Percentiles rank a stretch among this genome's conserved stretches.
Conservation (phyloP, 495 filamentous ascomycete species). For the Talaromyces nanjingensis region DNA sequence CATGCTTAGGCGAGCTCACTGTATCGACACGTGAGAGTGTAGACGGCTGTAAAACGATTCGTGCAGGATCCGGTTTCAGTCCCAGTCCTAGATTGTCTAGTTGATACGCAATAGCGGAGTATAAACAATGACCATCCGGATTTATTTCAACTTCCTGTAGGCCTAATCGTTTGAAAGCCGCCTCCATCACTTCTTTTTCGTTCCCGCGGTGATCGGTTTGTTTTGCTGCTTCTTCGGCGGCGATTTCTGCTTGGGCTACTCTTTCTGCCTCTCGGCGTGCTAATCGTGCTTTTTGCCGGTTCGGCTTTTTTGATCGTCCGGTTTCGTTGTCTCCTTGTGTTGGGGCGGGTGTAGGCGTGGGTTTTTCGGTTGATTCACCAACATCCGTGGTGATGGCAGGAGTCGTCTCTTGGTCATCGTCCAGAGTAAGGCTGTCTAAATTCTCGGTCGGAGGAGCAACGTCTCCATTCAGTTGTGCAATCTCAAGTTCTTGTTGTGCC, state of each 20-base stretch:
- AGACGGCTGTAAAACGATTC: conserved; percentile 28
- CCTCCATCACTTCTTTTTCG: conserved; percentile 64
- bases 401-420: conserved; percentile 17
- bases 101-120: conserved; percentile 85
- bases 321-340: conserved; percentile 11
- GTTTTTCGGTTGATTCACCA: conserved; percentile 5
- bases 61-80: conserved; percentile 37
- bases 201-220: conserved; percentile 66
- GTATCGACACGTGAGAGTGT: conserved; percentile 38
- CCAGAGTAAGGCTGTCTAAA: neutral
- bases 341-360: neutral
- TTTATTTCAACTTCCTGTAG: conserved; percentile 72
- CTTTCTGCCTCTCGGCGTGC: conserved; percentile 82
- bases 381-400: conserved; percentile 14
- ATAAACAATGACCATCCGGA: conserved; percentile 95
- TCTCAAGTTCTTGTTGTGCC: conserved; percentile 59
- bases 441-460: conserved; percentile 5
- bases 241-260: conserved; percentile 57
- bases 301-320: conserved; percentile 59
- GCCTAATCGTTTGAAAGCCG: conserved; percentile 50
- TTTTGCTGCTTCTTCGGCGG: conserved; percentile 64
- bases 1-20: conserved; percentile 32
- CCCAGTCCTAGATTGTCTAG: conserved; percentile 42
- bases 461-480: conserved; percentile 49
- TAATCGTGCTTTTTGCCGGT: conserved; percentile 83